Conservation (phyloP, 2,329 filamentous ascomycete genomes). For the Blastomyces emzantsi region DNA sequence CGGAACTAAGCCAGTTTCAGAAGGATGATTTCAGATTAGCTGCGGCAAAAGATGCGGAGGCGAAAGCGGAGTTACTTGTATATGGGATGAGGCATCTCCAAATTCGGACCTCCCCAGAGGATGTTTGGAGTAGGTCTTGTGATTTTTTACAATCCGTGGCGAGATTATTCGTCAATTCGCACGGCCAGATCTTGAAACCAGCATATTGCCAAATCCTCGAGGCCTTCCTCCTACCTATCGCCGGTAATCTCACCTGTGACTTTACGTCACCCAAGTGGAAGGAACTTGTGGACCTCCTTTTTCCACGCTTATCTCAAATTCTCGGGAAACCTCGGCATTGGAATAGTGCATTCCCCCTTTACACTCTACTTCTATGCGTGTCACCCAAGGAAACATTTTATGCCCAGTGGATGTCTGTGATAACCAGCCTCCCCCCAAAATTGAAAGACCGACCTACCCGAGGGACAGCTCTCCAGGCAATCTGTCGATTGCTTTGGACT, state of each 20-base stretch:
- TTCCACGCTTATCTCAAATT: constrained; percentile 71
- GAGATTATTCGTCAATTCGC: constrained; percentile 71
- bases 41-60: constrained; percentile 55
- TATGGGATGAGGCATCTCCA: constrained; percentile 85
- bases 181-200: constrained; percentile 83
- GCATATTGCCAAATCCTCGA: constrained; percentile 91
- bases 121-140: constrained; percentile 76
- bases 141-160: constrained; percentile 78
- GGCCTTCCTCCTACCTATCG: constrained; percentile 75
- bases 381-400: constrained; percentile 77
- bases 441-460: constrained; percentile 75
- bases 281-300: constrained; percentile 69
- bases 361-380: constrained; percentile 76
- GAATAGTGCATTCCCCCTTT: constrained; percentile 78
- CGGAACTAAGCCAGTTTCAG: constrained; percentile 69
- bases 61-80: constrained; percentile 76
- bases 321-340: constrained; percentile 89
- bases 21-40: constrained; percentile 53
- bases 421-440: constrained; percentile 67
- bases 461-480: constrained; percentile 73
- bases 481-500: constrained; percentile 86
- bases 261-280: constrained; percentile 77
- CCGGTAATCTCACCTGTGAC: constrained; percentile 68
- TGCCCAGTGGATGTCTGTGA: constrained; percentile 75
- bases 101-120: constrained; percentile 62